Base-by-base conservation (phyloP, 2,329 filamentous ascomycete genomes). In the Scolecobasidium constrictum region DNA sequence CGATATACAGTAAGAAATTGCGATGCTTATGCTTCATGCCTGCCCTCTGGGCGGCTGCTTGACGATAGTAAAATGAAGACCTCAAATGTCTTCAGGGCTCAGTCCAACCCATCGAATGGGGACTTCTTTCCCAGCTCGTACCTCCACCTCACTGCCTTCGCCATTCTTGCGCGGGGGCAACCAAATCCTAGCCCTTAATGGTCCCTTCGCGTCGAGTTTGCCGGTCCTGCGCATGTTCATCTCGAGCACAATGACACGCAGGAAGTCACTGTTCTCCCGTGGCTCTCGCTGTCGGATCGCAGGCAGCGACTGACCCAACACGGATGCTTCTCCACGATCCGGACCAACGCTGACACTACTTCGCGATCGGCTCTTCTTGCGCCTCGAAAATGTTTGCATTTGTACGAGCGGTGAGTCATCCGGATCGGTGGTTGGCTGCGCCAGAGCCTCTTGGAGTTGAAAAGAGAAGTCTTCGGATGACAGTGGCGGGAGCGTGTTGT, bases 181-280 rank as follows among this genome's bases (percentile, higher is more conserved):
- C 73, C 74, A 79, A 46, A 79, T 67, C 44, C 67, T 68, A 19
- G 77, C 77, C 48, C 68, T 65, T 16, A 75, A 73, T 13, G 69
- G 64, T 18, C 60, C 60, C 42, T 72, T 70, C 35, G 72, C 62
- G 47, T 75, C 73, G 35, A 81, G 61, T 59, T 81, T 81, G 43
- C 77, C 77, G 47, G 65, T 66, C 35, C 76, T 69, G 28, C 76
- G 69, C 77, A 81, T 81, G 55, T 80, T 79, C 75, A 80, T 78
- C 58, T 81, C 77, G 38, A 80, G 63, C 9, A 80, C 77, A 13
- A 79, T 74, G 49, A 80, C 70, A 26, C 77, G 70, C 37, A 81
- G 58, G 54, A 81, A 81, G 52, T 80, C 70, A 49, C 71, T 66
- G 55, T 81, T 81, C 52, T 81, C 77, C 40, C 77, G 65, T 20